Base-by-base conservation (phyloP, 352 stramenopile species). In the Phytophthora citrophthora region DNA sequence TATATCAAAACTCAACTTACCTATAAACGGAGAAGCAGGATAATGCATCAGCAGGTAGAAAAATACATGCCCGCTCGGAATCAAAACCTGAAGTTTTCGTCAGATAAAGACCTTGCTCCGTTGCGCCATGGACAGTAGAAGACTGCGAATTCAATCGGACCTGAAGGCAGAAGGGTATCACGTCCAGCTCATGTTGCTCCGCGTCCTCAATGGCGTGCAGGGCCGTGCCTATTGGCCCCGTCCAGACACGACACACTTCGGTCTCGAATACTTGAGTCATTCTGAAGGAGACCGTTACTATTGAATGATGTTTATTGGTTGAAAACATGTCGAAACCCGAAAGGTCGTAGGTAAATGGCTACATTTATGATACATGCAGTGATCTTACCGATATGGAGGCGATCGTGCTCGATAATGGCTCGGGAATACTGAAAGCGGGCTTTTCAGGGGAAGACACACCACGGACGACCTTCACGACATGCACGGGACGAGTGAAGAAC, bases 341-440 rank as follows among this genome's bases (percentile, higher is more conserved):
- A 84, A 75, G 54, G 75, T 74, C 67, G 69, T 45, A 24, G 38
- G 38, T 10, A 69, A 41, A 72, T 66, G 55, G 48, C 50, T 76
- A 63, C 52, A 65, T 63, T 52, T 54, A 29, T 63, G 47, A 70
- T 71, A 74, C 48, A 54, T 54, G 46, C 40, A 57, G 8, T 57
- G 51, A 43, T 56, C 31, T 15, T 41, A 44, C 55, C 2, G 23
- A 34, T 11, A 85, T 85, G 71, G 83, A 92, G 24, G 87, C 85
- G 27, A 83, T 97, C 58, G 88, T 97, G 68, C 59, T 97, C 36
- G 90, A 97, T 76, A 93, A 94, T 43, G 90, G 90, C 39, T 96
- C 88, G 16, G 86, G 86, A 8, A 75, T 74, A 16, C 54, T 93
- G 20, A 97, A 97, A 65, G 85, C 80, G 6, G 90, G 90, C 0